Conservation (phyloP, 139 green algal genomes). For the Eudorina sp. region DNA sequence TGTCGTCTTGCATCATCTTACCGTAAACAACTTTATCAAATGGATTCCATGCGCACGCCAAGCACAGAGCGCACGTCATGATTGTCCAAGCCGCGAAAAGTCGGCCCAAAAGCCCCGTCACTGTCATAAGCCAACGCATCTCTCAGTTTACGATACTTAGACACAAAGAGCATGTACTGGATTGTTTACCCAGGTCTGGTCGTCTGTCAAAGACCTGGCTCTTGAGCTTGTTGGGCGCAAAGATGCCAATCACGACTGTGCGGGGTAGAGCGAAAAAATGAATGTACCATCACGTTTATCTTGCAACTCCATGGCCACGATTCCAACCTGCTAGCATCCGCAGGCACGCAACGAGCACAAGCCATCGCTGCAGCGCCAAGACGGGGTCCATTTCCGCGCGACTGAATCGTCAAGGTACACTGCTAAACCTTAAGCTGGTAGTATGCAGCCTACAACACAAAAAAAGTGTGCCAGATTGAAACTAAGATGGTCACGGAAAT, state of each 20-base stretch:
- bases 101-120: constrained; percentile 81
- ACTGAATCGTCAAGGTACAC: too few species aligned
- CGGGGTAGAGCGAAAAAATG: too few species aligned
- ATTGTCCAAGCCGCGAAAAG: constrained; percentile 90
- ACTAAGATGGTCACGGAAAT: too few species aligned
- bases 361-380: constrained; percentile 69
- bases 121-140: constrained; percentile 61
- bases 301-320: too few species aligned
- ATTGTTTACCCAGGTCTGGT: constrained; percentile 72
- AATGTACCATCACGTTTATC: too few species aligned
- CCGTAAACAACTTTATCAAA: constrained; percentile 82
- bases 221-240: constrained; percentile 71
- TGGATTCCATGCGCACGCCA: constrained; percentile 84
- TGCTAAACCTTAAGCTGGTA: too few species aligned
- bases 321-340: constrained; percentile 81
- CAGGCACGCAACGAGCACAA: constrained; percentile 82
- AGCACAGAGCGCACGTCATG: constrained; percentile 85
- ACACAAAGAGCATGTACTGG: not conserved
- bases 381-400: constrained; percentile 24
- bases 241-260: constrained; percentile 88
- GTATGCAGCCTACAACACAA: too few species aligned
- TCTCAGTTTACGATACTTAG: not conserved
- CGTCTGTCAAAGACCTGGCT: constrained; percentile 78
- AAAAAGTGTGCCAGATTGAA: too few species aligned
- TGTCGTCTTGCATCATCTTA: constrained; percentile 53